Base-by-base conservation (phyloP, 257 asterid species). In the Rubia yunnanensis region DNA sequence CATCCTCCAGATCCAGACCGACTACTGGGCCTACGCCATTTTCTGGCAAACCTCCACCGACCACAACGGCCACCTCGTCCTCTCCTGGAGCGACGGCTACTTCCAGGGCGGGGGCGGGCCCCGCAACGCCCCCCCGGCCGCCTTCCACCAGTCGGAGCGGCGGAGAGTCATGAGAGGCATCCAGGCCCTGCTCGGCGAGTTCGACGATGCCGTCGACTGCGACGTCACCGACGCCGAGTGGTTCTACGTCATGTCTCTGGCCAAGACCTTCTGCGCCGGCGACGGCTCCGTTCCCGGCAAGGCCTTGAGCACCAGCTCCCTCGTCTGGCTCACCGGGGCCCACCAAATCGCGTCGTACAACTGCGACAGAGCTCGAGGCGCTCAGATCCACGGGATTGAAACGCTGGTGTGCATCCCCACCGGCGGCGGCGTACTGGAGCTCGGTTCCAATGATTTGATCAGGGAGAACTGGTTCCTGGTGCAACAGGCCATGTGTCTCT, bases 241-340 rank as follows among this genome's bases (percentile, higher is more conserved):
- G 95, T 87, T 90, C 80, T 90, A 90, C 54, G 86, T 90, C 6
- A 85, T 81, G 92, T 90, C 97, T 5, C 76, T 87, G 7, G 88
- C 95, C 0, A 80, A 85, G 66, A 73, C 92, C 1, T 81, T 84
- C 69, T 50, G 84, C n/a, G 70, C 66, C 4, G 85, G 76, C 3
- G 84, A 78, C 5, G 92, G 94, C 17, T 28, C 64, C 5, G 74
- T 83, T 0, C 80, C 77, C 0, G 92, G 92, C 1, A 84, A 82
- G 78, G 90, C 96, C 27, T 88, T 76, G 20, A 73, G 73, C 60
- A 70, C 88, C 0, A 86, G 88, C 4, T 78, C 81, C 1, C 70
- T 84, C 5, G 73, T 90, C 17, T 90, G 97, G 97, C 35, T 90
- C 0, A 71, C 62, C 32, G 96, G 97, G 7, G 81, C 60, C 2